Percentiles rank a stretch among this genome's conserved stretches.
phyloP scores from a whole-genome alignment of 441 rosid species.

The Erodium moschatum region DNA sequence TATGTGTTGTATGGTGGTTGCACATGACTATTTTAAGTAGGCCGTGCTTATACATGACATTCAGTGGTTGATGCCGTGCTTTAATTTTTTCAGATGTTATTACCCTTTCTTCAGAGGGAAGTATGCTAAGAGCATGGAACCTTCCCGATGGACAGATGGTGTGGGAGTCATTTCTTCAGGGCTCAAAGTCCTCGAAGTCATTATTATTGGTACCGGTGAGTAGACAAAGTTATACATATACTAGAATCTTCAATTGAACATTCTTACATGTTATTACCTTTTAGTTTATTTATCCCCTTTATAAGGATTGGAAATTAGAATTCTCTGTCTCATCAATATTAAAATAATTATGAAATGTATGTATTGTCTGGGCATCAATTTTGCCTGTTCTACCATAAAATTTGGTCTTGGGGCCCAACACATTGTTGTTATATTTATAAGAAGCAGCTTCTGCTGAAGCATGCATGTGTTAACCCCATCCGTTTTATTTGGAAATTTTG shows the following conservation, averaged over 20 bases:
- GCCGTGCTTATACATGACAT: background rate
- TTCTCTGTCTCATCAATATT: background rate
- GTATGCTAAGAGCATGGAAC: slow-evolving; percentile 86
- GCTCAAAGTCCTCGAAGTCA: slow-evolving; percentile 51
- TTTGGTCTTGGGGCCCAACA: background rate
- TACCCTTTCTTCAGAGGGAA: slow-evolving; percentile 77
- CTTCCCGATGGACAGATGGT: slow-evolving; percentile 99
- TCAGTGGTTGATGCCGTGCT: background rate
- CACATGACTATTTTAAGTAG: background rate
- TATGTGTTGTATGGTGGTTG: background rate
- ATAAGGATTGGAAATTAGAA: too few species aligned
- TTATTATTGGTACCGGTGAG: slow-evolving; percentile 58
- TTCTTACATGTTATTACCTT: background rate
- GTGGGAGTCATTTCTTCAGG: slow-evolving; percentile 74
- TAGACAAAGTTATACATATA: slow-evolving; percentile 16
- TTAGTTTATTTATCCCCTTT: background rate
- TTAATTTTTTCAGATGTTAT: slow-evolving; percentile 50
- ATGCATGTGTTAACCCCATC: slow-evolving; percentile 1
- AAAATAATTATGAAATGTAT: background rate
- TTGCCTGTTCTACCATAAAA: background rate
- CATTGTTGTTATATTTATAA: background rate
- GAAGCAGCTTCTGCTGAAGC: background rate
- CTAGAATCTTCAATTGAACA: slow-evolving; percentile 2
- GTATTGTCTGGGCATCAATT: background rate
- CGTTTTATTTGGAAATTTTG: background rate